Evolutionary conservation across 306 rosid genomes (phyloP), one percentile per base, ranked within the genome.

Genomic region (Dalbergia oliveri): DNA sequence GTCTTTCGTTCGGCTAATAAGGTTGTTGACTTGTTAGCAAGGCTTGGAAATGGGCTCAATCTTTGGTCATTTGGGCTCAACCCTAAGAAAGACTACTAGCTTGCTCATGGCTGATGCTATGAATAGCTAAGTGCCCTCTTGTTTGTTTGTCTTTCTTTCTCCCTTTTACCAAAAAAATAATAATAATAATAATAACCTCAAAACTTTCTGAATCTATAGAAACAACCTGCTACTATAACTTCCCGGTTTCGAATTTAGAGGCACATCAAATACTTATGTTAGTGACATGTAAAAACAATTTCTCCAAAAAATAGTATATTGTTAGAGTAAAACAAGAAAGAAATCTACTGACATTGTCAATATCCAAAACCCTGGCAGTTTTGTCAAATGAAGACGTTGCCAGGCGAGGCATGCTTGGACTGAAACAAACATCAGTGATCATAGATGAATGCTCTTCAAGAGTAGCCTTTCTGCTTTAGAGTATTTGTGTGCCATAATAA

Each of bases 331-430:
- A 62, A 70, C 23, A 43, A 9, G 64, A 35, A 44, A 78, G 59
- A 6, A 34, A 73, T 86, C 21, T 33, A 93, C 97, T 96, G 60
- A 93, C 99, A 88, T 88, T 96, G 49, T 96, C 99, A 60, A 90
- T 96, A 81, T 93, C 99, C 99, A 98, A 96, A 83, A 96, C 98
- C 88, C 98, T 73, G 83, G 93, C 98, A 72, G 98, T 91, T 90
- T 89, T 91, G 86, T 96, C 99, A 35, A 93, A 96, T 37, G 99
- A 96, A 73, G 98, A 93, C 43, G 99, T 96, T 69, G 99, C 99
- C 57, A 93, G 90, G 14, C 97, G 99, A 2, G 93, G 83, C 90
- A 87, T 85, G 91, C 89, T 96, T 12, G 97, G 94, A 82, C 99
- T 93, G 81, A 96, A 96, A 57, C 98, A 97, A 64, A 96, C 97